Evolutionary conservation across 2,329 filamentous ascomycete species (phyloP), one percentile per base, ranked within the genome.

Genomic region (Biscogniauxia sp.): DNA sequence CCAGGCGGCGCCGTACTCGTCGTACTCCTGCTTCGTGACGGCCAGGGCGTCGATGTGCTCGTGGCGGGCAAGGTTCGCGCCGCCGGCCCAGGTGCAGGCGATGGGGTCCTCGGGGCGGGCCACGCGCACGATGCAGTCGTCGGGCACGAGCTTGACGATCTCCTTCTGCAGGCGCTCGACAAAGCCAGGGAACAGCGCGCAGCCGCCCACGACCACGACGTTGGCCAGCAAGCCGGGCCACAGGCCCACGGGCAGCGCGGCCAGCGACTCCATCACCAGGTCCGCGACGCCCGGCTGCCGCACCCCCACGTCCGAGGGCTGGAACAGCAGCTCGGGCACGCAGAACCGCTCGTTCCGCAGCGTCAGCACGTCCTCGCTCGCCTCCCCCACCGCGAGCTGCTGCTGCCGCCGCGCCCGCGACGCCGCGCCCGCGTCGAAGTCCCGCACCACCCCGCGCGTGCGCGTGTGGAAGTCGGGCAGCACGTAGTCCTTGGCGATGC

Each of bases 341-440:
- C 87, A 81, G 72, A 99, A 99, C 53, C 94, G 86, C 77, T 99
- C 95, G 74, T 97, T 98, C 4, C 92, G 89, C 9, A 99, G 81
- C 0, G 93, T 92, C 64, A 99, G 78, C 15, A 93, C 82, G 73
- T 98, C 93, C 73, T 98, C 94, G 23, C 82, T 80, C 11, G 79
- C 70, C 56, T 78, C 73, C 70, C 78, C 76, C 1, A 77, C 76
- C 1, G 79, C 74, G 17, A 80, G 69, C 66, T 81, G 83, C 28
- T 75, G 69, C 66, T 81, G 83, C 28, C 76, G 75, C 26, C 76
- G 75, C 2, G 81, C 77, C 52, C 79, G 80, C 0, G 85, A 83
- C 51, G 88, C 83, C 28, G 82, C 78, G 0, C 83, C 77, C 0
- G 91, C 85, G 69, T 97, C 92, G 70, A 94, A 92, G 2, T 93